phyloP scores from a whole-genome alignment of 129 eudicot species.

The Centaurea solstitialis region DNA sequence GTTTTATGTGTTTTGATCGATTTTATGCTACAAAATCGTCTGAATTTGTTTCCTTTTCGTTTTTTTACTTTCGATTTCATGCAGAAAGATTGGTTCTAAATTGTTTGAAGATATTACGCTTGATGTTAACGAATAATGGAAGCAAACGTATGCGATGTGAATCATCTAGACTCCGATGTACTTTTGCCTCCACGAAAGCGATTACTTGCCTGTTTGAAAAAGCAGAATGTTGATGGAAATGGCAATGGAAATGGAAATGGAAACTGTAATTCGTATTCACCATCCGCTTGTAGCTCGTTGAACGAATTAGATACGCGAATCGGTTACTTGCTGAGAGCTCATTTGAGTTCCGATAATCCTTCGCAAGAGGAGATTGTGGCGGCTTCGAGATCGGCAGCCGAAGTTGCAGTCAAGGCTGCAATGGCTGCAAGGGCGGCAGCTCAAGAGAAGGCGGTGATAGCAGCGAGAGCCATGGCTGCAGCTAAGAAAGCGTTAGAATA shows the following conservation, averaged over 20 bases:
- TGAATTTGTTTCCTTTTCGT: slow-evolving; percentile 12
- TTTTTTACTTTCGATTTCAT: slow-evolving; percentile 33
- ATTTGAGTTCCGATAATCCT: slow-evolving; percentile 49
- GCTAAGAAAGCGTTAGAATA: slow-evolving; percentile 84
- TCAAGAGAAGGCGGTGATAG: slow-evolving; percentile 73
- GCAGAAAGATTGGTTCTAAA: slow-evolving; percentile 22
- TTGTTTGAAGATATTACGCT: slow-evolving; percentile 26
- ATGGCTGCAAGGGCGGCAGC: slow-evolving; percentile 72
- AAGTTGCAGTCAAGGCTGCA: slow-evolving; percentile 61
- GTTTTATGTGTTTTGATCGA: slow-evolving; percentile 10
- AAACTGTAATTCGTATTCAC: slow-evolving; percentile 16
- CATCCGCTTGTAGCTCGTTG: slow-evolving; percentile 30
- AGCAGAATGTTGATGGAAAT: slow-evolving; percentile 52
- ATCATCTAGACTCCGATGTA: slow-evolving; percentile 71
- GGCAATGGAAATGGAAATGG: slow-evolving; percentile 18
- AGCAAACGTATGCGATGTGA: slow-evolving; percentile 52
- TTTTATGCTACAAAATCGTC: slow-evolving; percentile 26
- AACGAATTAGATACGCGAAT: slow-evolving; percentile 50
- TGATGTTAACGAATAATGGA: slow-evolving; percentile 57
- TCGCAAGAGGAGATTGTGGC: slow-evolving; percentile 66
- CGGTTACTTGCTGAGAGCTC: slow-evolving; percentile 51
- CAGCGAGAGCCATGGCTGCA: slow-evolving; percentile 79
- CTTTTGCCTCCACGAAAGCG: slow-evolving; percentile 94
- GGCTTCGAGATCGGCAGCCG: slow-evolving; percentile 62
- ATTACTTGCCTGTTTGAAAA: slow-evolving; percentile 79